These are phyloP conservation scores for Chenopodium suecicum DNA, from an alignment of 148 eudicot genomes.

Conservation along the genomic window DNA sequence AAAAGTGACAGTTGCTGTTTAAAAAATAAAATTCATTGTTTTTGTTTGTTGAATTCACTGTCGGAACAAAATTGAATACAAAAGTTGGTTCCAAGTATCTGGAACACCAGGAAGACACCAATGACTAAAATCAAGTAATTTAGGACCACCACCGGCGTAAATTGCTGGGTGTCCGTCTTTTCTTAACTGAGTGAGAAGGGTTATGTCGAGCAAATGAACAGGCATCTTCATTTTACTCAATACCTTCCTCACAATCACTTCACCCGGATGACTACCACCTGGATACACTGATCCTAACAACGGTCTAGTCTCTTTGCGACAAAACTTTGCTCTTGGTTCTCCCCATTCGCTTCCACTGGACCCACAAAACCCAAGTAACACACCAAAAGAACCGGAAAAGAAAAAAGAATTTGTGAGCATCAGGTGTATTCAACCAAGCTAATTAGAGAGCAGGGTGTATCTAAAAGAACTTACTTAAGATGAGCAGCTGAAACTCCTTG, in stretches of 20 bases:
- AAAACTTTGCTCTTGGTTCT: constrained; percentile 39
- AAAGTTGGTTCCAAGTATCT: constrained; percentile 73
- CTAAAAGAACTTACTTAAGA: constrained; percentile 31
- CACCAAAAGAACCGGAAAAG: not conserved
- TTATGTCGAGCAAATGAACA: constrained; percentile 54
- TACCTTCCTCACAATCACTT: constrained; percentile 43
- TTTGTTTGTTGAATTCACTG: not conserved
- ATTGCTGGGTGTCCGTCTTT: constrained; percentile 69
- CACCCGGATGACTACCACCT: constrained; percentile 48
- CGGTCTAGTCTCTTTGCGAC: constrained; percentile 46
- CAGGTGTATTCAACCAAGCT: not conserved
- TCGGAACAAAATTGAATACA: constrained; percentile 39
- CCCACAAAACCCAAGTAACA: not conserved
- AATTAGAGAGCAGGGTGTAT: not conserved
- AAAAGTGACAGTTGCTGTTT: not conserved
- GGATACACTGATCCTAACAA: constrained; percentile 46
- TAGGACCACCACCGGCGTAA: constrained; percentile 36
- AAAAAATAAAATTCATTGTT: not conserved
- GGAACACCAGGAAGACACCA: constrained; percentile 87
- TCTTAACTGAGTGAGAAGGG: constrained; percentile 54
- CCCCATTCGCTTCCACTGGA: constrained; percentile 59
- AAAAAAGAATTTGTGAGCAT: not conserved
- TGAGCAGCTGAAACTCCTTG: constrained; percentile 66
- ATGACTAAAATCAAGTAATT: constrained; percentile 62
- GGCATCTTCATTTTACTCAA: constrained; percentile 45